Conservation (phyloP, 345 rosid species). For the Zanthoxylum bungeanum region DNA sequence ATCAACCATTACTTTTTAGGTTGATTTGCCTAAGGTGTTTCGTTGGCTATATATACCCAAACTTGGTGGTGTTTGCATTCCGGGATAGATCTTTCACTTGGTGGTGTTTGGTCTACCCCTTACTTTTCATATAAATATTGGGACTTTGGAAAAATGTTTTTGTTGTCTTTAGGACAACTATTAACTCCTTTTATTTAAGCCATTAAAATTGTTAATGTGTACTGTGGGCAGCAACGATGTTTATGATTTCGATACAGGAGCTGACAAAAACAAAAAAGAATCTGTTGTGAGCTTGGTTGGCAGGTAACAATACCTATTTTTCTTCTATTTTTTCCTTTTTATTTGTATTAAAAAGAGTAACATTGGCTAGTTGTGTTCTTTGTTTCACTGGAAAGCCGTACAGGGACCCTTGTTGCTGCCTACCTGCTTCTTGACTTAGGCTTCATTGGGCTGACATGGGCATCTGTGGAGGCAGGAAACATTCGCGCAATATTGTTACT, state of each 20-base stretch:
- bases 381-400: conserved; percentile 47
- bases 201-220: conserved; percentile 20
- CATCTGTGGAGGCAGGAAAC: conserved; percentile 49
- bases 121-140: background rate
- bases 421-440: conserved; percentile 46
- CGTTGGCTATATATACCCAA: background rate
- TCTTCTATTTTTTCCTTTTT: background rate
- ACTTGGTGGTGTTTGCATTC: background rate
- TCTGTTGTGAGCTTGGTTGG: conserved; percentile 79
- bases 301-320: conserved; percentile 41
- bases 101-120: background rate
- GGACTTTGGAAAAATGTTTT: background rate
- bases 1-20: background rate
- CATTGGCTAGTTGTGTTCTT: conserved; percentile 11
- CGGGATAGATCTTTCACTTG: background rate
- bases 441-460: conserved; percentile 62
- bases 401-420: conserved; percentile 62
- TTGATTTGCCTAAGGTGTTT: background rate
- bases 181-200: conserved; percentile 8
- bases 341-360: conserved; percentile 4
- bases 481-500: conserved; percentile 56
- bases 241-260: conserved; percentile 93
- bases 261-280: conserved; percentile 86
- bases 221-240: conserved; percentile 81
- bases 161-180: background rate